Base-by-base conservation (phyloP, 2,329 filamentous ascomycete species). In the Dactylellina drechsleri region DNA sequence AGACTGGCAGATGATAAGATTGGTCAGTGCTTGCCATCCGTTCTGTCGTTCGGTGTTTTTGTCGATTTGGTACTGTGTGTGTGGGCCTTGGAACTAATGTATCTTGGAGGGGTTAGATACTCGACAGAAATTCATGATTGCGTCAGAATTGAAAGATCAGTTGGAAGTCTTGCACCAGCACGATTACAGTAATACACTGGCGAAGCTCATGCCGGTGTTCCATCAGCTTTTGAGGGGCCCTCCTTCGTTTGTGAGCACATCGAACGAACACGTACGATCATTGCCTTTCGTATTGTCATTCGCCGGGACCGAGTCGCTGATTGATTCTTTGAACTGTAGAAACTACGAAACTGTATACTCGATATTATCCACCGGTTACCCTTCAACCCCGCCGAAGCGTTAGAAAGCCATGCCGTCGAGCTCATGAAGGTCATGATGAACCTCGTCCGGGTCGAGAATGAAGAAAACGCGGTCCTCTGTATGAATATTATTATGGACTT, bases 401-500 rank as follows among this genome's bases (percentile, higher is more conserved):
- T 97, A 83, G 93, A 98, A 81, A 91, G 90, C 0, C 96, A 94
- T 82, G 93, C 94, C 45, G 87, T 89, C 77, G 92, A 96, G 81
- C 90, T 96, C 75, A 92, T 97, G 73, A 93, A 97, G 80, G 86
- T 96, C 78, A 86, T 98, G 77, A 94, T 98, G 89, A 87, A 88
- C 65, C 84, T 99, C 71, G 93, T 98, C 73, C 89, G 90, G 78
- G 90, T 89, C 49, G 95, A 99, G 82, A 99, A 99, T 79, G 95
- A 99, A 83, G 95, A 99, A 77, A 99, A 99, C 85, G 95, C 94
- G 1, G 92, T 96, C n/a, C 84, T 99, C 77, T 97, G 94, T 81
- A 92, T 99, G 83, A 99, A 99, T 85, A 96, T 94, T 13, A 92
- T 96, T 60, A 97, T 97, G 85, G 95, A 99, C 81, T 90, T 98